Evolutionary conservation across 768 basidiomycete species (phyloP).

Genomic region (Naganishia vaughanmartiniae): DNA sequence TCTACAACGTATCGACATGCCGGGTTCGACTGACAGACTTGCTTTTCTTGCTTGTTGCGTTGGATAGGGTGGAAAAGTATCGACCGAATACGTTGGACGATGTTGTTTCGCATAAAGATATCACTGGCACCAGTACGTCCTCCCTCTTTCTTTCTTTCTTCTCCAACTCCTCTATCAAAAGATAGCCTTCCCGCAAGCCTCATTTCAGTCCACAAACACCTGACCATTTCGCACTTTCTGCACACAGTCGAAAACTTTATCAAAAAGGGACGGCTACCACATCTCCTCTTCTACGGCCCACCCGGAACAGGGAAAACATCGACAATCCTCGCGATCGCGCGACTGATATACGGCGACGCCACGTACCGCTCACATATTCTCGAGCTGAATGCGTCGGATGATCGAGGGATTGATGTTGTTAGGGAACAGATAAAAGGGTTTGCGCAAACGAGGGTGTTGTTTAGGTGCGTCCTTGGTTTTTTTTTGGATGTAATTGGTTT

Average conservation of each 20-base stretch:
- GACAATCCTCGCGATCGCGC: slow-evolving; percentile 90
- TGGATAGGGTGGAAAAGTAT: slow-evolving; percentile 91
- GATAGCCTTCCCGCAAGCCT: neutral
- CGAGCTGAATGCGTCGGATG: slow-evolving; percentile 97
- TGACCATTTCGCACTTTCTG: too few species aligned
- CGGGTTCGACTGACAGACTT: too few species aligned
- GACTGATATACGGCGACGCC: slow-evolving; percentile 78
- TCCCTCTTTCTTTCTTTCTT: neutral
- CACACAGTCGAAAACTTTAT: slow-evolving; percentile 89
- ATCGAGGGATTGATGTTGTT: slow-evolving; percentile 96
- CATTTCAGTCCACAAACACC: neutral
- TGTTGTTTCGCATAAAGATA: slow-evolving; percentile 94
- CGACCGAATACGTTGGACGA: slow-evolving; percentile 85
- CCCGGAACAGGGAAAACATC: slow-evolving; percentile 97
- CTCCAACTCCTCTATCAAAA: neutral
- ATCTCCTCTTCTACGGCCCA: slow-evolving; percentile 94
- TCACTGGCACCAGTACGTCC: slow-evolving; percentile 81
- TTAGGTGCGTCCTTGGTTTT: slow-evolving; percentile 46
- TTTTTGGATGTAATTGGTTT: neutral
- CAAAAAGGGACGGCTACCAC: slow-evolving; percentile 86
- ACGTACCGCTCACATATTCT: slow-evolving; percentile 87
- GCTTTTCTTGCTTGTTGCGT: neutral
- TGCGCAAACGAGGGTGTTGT: slow-evolving; percentile 85
- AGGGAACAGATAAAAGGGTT: slow-evolving; percentile 99
- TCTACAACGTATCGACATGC: too few species aligned